phyloP scores from a whole-genome alignment of 768 basidiomycete genomes.

The Dioszegia hungarica region DNA sequence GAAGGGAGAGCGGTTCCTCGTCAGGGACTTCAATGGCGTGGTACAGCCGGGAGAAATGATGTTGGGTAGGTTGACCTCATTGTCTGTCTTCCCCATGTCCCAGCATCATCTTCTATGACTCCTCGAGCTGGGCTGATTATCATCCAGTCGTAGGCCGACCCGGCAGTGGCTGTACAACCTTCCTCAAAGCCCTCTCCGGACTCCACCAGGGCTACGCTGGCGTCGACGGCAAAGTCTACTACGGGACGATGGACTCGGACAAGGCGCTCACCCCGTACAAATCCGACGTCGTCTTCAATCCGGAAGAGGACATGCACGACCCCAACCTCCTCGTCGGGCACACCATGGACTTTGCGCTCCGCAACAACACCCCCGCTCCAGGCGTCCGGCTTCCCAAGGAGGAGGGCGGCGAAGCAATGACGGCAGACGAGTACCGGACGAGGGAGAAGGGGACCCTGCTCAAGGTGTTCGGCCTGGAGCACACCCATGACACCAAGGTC shows the following conservation, averaged over 20 bases:
- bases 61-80: too few relatives aligned
- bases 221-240: slow-evolving; percentile 65
- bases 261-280: slow-evolving; percentile 22
- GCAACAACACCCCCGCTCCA: slow-evolving; percentile 34
- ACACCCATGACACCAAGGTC: slow-evolving; percentile 39
- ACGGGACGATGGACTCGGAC: slow-evolving; percentile 53
- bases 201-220: slow-evolving; percentile 63
- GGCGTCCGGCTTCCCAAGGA: slow-evolving; percentile 15
- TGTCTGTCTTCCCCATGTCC: too few relatives aligned
- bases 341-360: slow-evolving; percentile 41
- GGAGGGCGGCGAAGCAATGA: slow-evolving; percentile 16
- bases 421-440: slow-evolving; percentile 33
- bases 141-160: slow-evolving; percentile 61
- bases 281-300: slow-evolving; percentile 35
- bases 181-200: slow-evolving; percentile 74
- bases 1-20: slow-evolving; percentile 46
- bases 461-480: slow-evolving; percentile 40
- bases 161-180: slow-evolving; percentile 74
- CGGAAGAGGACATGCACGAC: slow-evolving; percentile 38
- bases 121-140: too few relatives aligned
- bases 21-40: slow-evolving; percentile 57
- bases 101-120: too few relatives aligned
- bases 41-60: slow-evolving; percentile 63
- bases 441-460: slow-evolving; percentile 50
- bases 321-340: slow-evolving; percentile 38